These are phyloP conservation scores for Aureobasidium lini DNA, from an alignment of 2,329 filamentous ascomycete species.

Conservation along the genomic window DNA sequence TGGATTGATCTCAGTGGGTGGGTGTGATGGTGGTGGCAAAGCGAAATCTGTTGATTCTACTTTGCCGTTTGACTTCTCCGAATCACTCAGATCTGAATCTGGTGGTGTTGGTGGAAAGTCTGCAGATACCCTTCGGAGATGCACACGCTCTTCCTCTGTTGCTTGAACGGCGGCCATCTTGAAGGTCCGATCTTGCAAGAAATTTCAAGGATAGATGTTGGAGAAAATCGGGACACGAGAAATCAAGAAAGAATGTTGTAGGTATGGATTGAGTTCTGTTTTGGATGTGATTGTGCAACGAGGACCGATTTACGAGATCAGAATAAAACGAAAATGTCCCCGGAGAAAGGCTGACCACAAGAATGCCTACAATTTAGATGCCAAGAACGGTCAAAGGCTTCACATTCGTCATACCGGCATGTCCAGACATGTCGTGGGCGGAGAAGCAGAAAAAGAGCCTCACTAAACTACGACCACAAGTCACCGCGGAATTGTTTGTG, in stretches of 20 bases:
- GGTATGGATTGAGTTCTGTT: background rate
- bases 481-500: constrained; percentile 3
- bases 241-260: background rate
- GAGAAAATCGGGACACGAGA: background rate
- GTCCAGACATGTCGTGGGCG: background rate
- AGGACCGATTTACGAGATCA: constrained; percentile 4
- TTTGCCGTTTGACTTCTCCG: constrained; percentile 37
- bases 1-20: constrained; percentile 56
- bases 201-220: background rate
- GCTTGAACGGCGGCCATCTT: constrained; percentile 15
- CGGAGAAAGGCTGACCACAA: constrained; percentile 9
- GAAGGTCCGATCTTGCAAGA: background rate
- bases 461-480: background rate
- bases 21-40: constrained; percentile 57
- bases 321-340: background rate
- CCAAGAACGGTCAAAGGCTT: background rate
- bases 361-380: constrained; percentile 1
- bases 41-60: constrained; percentile 48
- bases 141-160: constrained; percentile 20
- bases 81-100: constrained; percentile 27
- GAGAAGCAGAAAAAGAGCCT: constrained; percentile 3
- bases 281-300: background rate
- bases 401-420: constrained; percentile 11
- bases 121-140: constrained; percentile 20
- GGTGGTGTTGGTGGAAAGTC: constrained; percentile 31